Percentiles rank a stretch among this genome's conserved stretches.
phyloP scores from a whole-genome alignment of 2,329 filamentous ascomycete species.

The Colletotrichum lupini region DNA sequence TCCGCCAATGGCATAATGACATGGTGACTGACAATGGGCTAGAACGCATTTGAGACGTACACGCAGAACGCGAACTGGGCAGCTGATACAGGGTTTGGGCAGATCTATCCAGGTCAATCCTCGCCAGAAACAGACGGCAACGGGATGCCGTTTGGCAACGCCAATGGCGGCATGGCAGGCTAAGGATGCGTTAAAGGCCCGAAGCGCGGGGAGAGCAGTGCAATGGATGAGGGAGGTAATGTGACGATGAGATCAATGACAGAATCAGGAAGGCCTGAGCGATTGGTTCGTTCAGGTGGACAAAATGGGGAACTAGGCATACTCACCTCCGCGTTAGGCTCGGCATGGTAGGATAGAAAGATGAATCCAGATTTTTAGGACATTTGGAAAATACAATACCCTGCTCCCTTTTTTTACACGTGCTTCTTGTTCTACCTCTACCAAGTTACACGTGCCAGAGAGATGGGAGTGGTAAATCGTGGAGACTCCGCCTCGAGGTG shows the following conservation, averaged over 20 bases:
- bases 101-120: constrained; percentile 45
- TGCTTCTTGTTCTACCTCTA: background rate
- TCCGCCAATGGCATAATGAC: background rate
- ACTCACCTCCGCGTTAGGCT: constrained; percentile 11
- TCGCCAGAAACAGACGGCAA: constrained; percentile 26
- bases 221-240: background rate
- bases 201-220: background rate
- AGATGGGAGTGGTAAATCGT: background rate
- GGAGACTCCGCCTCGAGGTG: background rate
- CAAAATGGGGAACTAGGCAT: background rate
- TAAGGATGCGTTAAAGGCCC: background rate
- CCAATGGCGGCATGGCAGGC: constrained; percentile 26
- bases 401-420: constrained; percentile 26
- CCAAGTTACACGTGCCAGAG: background rate
- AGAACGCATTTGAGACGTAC: constrained; percentile 69
- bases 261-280: constrained; percentile 8
- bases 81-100: constrained; percentile 62
- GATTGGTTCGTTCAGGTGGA: background rate
- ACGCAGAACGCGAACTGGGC: constrained; percentile 66
- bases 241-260: constrained; percentile 22
- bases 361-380: background rate
- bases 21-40: constrained; percentile 30
- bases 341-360: constrained; percentile 1
- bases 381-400: constrained; percentile 21
- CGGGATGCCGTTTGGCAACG: constrained; percentile 17